These are phyloP conservation scores for Marchantia polymorpha DNA, from an alignment of 225 moss, liverwort and hornwort species.

Conservation along the genomic window DNA sequence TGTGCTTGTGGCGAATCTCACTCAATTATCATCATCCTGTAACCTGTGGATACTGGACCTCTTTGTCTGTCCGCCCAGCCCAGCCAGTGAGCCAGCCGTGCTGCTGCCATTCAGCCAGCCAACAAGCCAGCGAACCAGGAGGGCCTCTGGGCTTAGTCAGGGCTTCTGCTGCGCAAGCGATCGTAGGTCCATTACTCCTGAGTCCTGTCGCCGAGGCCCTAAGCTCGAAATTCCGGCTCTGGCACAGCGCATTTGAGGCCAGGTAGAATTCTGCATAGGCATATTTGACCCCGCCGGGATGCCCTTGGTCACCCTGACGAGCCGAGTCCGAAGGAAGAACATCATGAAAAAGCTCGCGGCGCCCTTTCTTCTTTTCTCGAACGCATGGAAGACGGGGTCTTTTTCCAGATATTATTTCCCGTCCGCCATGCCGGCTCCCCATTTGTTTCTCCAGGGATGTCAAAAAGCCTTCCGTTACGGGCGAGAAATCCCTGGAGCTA, in stretches of 20 bases:
- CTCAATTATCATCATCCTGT: too few relatives aligned
- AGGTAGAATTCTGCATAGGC: background rate
- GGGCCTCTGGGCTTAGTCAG: too few relatives aligned
- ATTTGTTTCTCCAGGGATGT: background rate
- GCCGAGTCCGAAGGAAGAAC: background rate
- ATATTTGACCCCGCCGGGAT: background rate
- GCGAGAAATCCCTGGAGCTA: background rate
- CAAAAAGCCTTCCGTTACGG: constrained; percentile 3
- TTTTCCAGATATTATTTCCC: background rate
- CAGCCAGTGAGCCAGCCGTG: too few relatives aligned
- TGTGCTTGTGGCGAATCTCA: too few relatives aligned
- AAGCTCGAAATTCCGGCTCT: background rate
- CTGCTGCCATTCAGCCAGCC: too few relatives aligned
- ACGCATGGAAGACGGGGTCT: background rate
- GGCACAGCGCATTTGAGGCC: background rate
- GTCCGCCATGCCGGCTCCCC: too few relatives aligned
- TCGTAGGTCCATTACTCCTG: background rate
- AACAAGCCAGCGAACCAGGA: too few relatives aligned
- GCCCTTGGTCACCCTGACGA: background rate
- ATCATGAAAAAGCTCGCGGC: background rate
- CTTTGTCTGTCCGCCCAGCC: too few relatives aligned
- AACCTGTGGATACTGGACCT: too few relatives aligned
- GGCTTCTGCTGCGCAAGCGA: too few relatives aligned
- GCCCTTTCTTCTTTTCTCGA: background rate
- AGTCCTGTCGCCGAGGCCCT: background rate